Conservation (phyloP, 306 rosid species). For the Quercus dentata region DNA sequence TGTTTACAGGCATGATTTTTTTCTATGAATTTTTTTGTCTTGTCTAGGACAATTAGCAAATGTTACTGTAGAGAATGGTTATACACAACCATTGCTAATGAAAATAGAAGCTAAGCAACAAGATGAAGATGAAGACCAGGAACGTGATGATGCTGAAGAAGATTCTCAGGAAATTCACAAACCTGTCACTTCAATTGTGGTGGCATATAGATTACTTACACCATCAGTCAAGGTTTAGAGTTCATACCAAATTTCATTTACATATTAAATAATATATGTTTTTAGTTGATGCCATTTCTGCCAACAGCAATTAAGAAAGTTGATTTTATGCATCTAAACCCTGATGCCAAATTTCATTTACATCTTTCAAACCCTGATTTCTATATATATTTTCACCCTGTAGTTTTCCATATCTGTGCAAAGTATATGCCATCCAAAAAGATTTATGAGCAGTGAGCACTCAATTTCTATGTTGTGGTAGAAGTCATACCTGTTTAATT, state of each 20-base stretch:
- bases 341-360: background rate
- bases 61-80: conserved; percentile 42
- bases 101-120: conserved; percentile 40
- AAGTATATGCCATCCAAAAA: background rate
- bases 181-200: conserved; percentile 62
- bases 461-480: background rate
- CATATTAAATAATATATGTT: background rate
- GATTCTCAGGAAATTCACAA: conserved; percentile 37
- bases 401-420: background rate
- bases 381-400: background rate
- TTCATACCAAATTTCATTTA: background rate
- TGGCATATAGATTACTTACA: conserved; percentile 76
- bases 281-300: background rate
- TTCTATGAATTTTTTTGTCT: conserved; percentile 4
- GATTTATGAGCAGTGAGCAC: background rate
- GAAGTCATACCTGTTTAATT: too few species aligned
- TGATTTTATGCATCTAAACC: background rate
- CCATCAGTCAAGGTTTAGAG: conserved; percentile 72
- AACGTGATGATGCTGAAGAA: conserved; percentile 52
- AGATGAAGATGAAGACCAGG: conserved; percentile 47
- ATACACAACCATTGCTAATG: conserved; percentile 54
- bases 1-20: background rate
- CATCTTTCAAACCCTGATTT: background rate
- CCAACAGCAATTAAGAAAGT: background rate
- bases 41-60: conserved; percentile 37